Base-by-base conservation (phyloP, 1,139 yeast species). In the Kurtzmaniella natalensis region DNA sequence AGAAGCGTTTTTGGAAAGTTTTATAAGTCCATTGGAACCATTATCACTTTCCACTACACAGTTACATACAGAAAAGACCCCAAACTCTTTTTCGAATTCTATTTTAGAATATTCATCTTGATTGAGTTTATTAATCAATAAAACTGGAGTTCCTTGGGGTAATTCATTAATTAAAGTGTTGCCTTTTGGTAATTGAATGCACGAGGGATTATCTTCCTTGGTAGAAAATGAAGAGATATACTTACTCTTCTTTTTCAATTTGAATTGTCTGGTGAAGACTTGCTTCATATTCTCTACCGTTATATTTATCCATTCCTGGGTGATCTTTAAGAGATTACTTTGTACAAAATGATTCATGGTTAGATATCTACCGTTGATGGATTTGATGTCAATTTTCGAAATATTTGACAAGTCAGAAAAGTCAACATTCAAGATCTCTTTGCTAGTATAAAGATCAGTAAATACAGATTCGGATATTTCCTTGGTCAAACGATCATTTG, bases 51-150 rank as follows among this genome's bases (percentile, higher is more conserved):
- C n/a, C n/a, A n/a, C n/a, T n/a, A n/a, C n/a, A n/a, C n/a, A n/a
- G n/a, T n/a, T n/a, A n/a, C n/a, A n/a, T n/a, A n/a, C 31, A 4
- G 43, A 16, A 16, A 36, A 47, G 6, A 64, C 35, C 0, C 72
- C 72, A 35, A 42, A 51, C 18, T 48, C 40, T 16, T 47, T 47
- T 9, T 57, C 38, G 8, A 67, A 43, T 4, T 25, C 28, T 5
- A 39, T 37, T 7, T 45, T 47, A 0, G 63, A 52, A 33, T 45
- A 55, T 30, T 53, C 55, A 32, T 57, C 62, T 0, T 70, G 70
- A 34, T 57, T 58, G 13, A 51, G 46, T 7, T 66, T 37, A 21
- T 55, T 55, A 5, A 61, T 22, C 19, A 58, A 37, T 9, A 48
- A 35, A 4, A 56, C 30, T 32, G 34, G 32, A 10, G 32, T 28